These are phyloP conservation scores for Diaporthe capsici DNA, from an alignment of 2,329 filamentous ascomycete genomes.

Conservation along the genomic window DNA sequence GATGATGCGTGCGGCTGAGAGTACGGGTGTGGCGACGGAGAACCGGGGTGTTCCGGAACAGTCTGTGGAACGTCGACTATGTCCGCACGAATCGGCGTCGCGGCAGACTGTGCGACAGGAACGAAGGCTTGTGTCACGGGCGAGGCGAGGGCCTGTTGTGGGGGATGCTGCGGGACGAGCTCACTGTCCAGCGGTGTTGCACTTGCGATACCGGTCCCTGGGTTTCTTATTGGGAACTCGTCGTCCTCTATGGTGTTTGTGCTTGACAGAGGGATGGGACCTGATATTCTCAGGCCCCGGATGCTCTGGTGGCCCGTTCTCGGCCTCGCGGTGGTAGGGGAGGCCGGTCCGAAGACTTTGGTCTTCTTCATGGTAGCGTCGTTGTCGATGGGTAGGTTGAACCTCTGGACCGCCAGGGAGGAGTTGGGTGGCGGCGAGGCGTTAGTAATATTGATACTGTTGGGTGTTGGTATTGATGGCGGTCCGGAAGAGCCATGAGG, in stretches of 20 bases:
- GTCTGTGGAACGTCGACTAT: constrained; percentile 42
- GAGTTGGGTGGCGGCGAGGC: constrained; percentile 29
- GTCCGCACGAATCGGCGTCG: constrained; percentile 41
- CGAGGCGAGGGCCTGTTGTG: constrained; percentile 43
- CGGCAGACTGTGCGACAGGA: constrained; percentile 30
- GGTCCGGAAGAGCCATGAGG: constrained; percentile 47
- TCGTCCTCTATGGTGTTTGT: constrained; percentile 62
- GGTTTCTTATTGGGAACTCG: constrained; percentile 67
- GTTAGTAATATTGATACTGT: constrained; percentile 31
- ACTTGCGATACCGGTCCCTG: constrained; percentile 55
- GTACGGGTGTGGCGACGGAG: constrained; percentile 45
- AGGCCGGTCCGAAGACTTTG: constrained; percentile 40
- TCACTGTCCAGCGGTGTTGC: constrained; percentile 48
- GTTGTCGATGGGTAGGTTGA: constrained; percentile 26
- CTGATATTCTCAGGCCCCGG: constrained; percentile 70
- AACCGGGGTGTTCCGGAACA: constrained; percentile 44
- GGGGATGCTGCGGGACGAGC: constrained; percentile 38
- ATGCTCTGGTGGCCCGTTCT: constrained; percentile 62
- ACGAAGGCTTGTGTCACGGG: constrained; percentile 34
- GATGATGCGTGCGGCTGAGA: constrained; percentile 41
- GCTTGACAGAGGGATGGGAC: constrained; percentile 68
- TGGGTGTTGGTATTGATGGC: constrained; percentile 43
- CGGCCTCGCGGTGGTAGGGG: constrained; percentile 55
- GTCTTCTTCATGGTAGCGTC: constrained; percentile 40
- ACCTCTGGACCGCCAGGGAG: constrained; percentile 24